Percentiles rank a stretch among this genome's conserved stretches.
Conservation (phyloP, 306 rosid species). For the Psophocarpus tetragonolobus region DNA sequence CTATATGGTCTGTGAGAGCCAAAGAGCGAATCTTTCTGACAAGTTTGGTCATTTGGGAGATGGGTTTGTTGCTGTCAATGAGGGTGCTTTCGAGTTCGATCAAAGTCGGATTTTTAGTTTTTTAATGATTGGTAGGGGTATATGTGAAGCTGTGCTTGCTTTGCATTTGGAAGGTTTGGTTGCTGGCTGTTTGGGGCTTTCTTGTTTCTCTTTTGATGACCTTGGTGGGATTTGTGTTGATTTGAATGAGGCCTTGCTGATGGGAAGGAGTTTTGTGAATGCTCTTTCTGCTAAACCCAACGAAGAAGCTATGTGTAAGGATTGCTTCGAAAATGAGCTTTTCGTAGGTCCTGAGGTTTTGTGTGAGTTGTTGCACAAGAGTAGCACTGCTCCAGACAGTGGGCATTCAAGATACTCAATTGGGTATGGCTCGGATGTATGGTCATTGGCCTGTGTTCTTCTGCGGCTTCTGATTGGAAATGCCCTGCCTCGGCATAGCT, state of each 20-base stretch:
- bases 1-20: conserved; percentile 63
- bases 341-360: conserved; percentile 71
- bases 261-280: conserved; percentile 56
- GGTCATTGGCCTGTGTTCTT: conserved; percentile 73
- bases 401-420: conserved; percentile 37
- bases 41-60: conserved; percentile 40
- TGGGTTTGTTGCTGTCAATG: conserved; percentile 39
- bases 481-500: conserved; percentile 38
- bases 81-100: conserved; percentile 37
- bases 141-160: conserved; percentile 65
- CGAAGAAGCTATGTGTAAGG: conserved; percentile 33
- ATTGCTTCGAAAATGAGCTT: conserved; percentile 32
- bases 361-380: conserved; percentile 53
- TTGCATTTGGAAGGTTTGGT: conserved; percentile 63
- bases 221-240: conserved; percentile 62
- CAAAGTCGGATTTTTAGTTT: conserved; percentile 46
- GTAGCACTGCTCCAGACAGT: conserved; percentile 39
- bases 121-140: conserved; percentile 49
- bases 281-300: conserved; percentile 30
- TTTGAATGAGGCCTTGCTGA: conserved; percentile 59
- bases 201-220: conserved; percentile 64
- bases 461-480: conserved; percentile 60
- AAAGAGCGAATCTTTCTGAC: conserved; percentile 36
- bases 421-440: conserved; percentile 69
- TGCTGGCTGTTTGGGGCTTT: conserved; percentile 59